These are phyloP conservation scores for Nicotiana sylvestris DNA, from an alignment of 257 asterid species.

Conservation along the genomic window DNA sequence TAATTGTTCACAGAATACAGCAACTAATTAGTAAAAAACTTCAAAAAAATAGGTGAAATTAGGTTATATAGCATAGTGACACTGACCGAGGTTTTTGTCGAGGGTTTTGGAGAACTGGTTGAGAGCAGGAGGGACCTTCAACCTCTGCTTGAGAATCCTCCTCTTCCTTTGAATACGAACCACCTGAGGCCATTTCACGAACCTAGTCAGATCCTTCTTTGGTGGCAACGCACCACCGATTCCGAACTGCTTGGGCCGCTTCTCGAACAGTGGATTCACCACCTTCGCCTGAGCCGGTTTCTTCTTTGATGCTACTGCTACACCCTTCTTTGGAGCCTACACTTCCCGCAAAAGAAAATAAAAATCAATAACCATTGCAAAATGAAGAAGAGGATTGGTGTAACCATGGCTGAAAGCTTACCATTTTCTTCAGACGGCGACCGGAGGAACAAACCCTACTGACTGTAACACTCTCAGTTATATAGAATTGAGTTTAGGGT, in stretches of 20 bases:
- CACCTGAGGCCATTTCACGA: constrained; percentile 34
- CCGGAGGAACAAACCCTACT: background rate
- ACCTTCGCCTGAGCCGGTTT: constrained; percentile 24
- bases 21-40: too few relatives aligned
- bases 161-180: constrained; percentile 37
- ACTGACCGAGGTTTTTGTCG: constrained; percentile 40
- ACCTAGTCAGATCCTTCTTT: constrained; percentile 33
- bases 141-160: constrained; percentile 38
- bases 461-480: background rate
- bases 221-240: constrained; percentile 44
- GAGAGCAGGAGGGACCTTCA: constrained; percentile 47
- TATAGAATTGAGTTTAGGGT: background rate
- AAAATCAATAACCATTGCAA: background rate
- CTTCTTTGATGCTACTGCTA: constrained; percentile 22
- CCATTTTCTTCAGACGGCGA: background rate
- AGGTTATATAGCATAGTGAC: background rate
- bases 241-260: constrained; percentile 39
- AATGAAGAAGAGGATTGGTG: background rate
- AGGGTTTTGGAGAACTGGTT: constrained; percentile 46
- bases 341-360: background rate
- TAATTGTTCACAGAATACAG: background rate
- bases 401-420: background rate
- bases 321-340: constrained; percentile 27
- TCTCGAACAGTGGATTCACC: constrained; percentile 42
- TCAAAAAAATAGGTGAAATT: background rate